phyloP scores from a whole-genome alignment of 495 filamentous ascomycete species.

The Amphirosellinia nigrospora region DNA sequence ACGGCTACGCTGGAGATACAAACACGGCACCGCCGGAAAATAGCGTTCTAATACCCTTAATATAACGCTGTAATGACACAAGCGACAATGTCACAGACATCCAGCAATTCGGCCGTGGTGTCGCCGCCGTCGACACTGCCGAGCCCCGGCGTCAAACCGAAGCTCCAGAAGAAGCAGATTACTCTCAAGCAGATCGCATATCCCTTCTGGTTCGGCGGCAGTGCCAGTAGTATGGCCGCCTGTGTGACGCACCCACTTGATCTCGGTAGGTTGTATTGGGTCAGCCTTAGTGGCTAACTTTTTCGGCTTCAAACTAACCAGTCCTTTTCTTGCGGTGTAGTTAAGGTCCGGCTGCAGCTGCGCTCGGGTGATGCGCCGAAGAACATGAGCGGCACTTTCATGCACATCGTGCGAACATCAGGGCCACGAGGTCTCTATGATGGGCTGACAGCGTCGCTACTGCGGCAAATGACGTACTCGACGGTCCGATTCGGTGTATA shows the following conservation, averaged over 20 bases:
- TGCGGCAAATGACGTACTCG: slow-evolving; percentile 91
- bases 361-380: slow-evolving; percentile 68
- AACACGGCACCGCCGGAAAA: not conserved
- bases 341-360: slow-evolving; percentile 83
- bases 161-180: slow-evolving; percentile 38
- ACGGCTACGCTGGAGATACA: not conserved
- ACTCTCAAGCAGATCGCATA: slow-evolving; percentile 59
- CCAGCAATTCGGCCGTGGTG: slow-evolving; percentile 30
- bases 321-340: slow-evolving; percentile 29
- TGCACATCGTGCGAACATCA: slow-evolving; percentile 68
- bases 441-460: slow-evolving; percentile 87
- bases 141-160: slow-evolving; percentile 27
- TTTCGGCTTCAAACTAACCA: slow-evolving; percentile 29
- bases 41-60: not conserved
- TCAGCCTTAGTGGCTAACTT: slow-evolving; percentile 15
- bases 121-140: slow-evolving; percentile 24
- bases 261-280: slow-evolving; percentile 60
- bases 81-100: slow-evolving; percentile 26
- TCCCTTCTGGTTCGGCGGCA: slow-evolving; percentile 95
- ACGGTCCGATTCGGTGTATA: slow-evolving; percentile 95
- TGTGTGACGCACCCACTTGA: slow-evolving; percentile 90
- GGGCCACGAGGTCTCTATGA: slow-evolving; percentile 80
- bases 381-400: slow-evolving; percentile 81
- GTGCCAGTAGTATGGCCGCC: slow-evolving; percentile 87
- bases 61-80: slow-evolving; percentile 21